phyloP scores from a whole-genome alignment of 495 filamentous ascomycete species.

The Aspergillus bertholletiae region DNA sequence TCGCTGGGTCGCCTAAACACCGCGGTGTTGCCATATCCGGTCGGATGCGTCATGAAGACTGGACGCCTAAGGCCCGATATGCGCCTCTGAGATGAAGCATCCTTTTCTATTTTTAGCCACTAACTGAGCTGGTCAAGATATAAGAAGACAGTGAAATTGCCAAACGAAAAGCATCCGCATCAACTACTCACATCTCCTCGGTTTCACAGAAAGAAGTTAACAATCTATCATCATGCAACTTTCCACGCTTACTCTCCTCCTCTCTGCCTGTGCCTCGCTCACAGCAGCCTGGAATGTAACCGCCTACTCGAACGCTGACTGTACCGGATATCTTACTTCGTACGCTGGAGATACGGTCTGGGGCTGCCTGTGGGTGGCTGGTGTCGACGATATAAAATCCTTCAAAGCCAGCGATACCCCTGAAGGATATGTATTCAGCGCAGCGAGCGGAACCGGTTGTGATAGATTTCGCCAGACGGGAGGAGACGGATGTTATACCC shows the following conservation, averaged over 20 bases:
- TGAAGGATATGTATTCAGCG: neutral
- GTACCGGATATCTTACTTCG: neutral
- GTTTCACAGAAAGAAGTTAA: no score
- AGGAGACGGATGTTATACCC: neutral
- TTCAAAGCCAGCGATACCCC: neutral
- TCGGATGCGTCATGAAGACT: no score
- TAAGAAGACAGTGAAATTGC: no score
- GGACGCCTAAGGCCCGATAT: no score
- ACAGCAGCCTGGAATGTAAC: neutral
- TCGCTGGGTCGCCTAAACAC: no score
- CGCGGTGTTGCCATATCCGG: no score
- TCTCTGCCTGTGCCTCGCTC: neutral
- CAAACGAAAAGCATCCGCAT: no score
- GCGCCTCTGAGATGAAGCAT: no score
- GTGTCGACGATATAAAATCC: neutral
- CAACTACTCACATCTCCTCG: no score
- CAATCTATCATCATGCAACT: neutral
- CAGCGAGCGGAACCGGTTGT: neutral
- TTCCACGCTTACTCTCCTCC: neutral
- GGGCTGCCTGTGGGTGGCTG: neutral
- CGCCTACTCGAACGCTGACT: neutral
- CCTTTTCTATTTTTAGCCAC: no score
- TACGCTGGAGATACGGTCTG: neutral
- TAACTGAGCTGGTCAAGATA: no score
- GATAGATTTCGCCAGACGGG: neutral